phyloP scores from a whole-genome alignment of 208 protist species.

The Histomonas meleagridis region DNA sequence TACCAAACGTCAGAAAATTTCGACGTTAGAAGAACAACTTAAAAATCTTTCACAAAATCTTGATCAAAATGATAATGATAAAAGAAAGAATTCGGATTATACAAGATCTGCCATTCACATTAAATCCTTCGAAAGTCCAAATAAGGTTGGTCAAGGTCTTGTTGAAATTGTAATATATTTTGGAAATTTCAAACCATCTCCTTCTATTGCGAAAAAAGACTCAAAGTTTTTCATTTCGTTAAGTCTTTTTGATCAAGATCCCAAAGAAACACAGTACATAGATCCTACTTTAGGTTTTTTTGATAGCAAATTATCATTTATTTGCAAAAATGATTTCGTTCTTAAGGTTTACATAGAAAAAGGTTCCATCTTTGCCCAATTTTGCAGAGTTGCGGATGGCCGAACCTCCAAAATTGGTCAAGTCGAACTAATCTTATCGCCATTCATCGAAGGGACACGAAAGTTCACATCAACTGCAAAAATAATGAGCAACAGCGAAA shows the following conservation, averaged over 20 bases:
- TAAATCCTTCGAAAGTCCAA: neutral
- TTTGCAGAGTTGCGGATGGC: neutral
- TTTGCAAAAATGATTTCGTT: neutral
- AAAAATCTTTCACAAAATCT: neutral
- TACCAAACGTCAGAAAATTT: neutral
- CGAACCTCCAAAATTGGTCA: neutral
- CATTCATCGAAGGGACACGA: neutral
- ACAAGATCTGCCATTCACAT: neutral
- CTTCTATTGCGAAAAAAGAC: neutral
- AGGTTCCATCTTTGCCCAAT: neutral
- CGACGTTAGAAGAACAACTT: neutral
- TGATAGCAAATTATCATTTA: neutral
- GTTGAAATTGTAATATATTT: neutral
- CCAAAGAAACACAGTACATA: neutral
- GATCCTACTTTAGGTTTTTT: neutral
- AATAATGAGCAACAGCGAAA: neutral
- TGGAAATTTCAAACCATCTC: neutral
- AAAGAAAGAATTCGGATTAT: neutral
- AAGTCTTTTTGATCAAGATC: neutral
- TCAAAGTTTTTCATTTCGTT: neutral
- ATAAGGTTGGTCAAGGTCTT: neutral
- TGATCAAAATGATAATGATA: neutral
- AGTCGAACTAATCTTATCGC: neutral
- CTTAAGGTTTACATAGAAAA: neutral
- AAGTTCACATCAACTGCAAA: neutral